Evolutionary conservation across 768 basidiomycete species (phyloP).

Genomic region (Xerocomellus dryophilus): DNA sequence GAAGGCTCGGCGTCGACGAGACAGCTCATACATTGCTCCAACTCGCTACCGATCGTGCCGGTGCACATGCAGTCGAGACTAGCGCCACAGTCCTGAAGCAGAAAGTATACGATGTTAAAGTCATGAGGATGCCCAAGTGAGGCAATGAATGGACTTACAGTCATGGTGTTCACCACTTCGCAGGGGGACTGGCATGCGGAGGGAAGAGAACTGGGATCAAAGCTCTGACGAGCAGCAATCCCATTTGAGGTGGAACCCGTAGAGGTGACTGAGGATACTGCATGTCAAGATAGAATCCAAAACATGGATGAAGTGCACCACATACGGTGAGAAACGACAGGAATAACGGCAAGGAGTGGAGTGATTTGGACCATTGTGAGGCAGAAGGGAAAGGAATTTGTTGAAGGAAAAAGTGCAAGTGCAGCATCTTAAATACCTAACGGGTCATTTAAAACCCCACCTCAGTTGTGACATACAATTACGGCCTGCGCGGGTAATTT

Average conservation of each 20-base stretch:
- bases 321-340: conserved; percentile 14
- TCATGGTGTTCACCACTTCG: conserved; percentile 17
- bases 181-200: conserved; percentile 21
- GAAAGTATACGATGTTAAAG: not conserved
- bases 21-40: conserved; percentile 23
- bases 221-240: conserved; percentile 23
- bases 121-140: not conserved
- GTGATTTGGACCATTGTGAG: conserved; percentile 23
- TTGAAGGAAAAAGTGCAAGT: not conserved
- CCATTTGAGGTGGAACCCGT: not conserved
- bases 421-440: not conserved
- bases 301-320: not conserved
- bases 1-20: conserved; percentile 1
- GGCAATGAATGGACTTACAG: conserved; percentile 8
- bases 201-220: conserved; percentile 10
- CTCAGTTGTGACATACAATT: not conserved
- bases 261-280: not conserved
- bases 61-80: conserved; percentile 14
- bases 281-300: not conserved
- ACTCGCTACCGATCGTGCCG: conserved; percentile 5
- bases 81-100: conserved; percentile 8
- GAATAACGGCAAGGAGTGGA: conserved; percentile 14
- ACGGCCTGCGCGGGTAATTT: not conserved
- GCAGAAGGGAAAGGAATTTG: not conserved
- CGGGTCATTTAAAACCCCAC: not conserved